Evolutionary conservation across 2,329 filamentous ascomycete genomes (phyloP), one percentile per base, ranked within the genome.

Genomic region (Diaporthe batatas): DNA sequence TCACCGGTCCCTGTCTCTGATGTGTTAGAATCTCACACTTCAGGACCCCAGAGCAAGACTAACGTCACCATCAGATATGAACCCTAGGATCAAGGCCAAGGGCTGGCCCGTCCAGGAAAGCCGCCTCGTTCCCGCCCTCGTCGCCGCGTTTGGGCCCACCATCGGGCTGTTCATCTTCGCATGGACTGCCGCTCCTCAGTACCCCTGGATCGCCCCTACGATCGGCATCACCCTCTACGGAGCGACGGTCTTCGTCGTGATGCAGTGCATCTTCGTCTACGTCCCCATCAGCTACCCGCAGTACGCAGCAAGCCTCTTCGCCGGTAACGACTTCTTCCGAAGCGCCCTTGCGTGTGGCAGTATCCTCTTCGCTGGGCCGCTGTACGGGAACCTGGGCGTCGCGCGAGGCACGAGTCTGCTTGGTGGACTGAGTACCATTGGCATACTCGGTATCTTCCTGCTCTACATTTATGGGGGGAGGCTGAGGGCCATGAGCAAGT

Each of bases 221-320:
- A 85, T 90, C n/a, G 89, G 88, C 74, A 89, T 90, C 78, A 85
- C 83, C 51, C 81, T 90, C 68, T 90, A 89, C 79, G 85, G 83
- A 49, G 84, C 82, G 14, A 82, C 81, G 3, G 86, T 86, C 42
- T 90, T 90, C 76, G 77, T 90, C 72, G 82, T 91, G 70, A 86
- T 90, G 82, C 88, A 90, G 79, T 89, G 86, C 80, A 86, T 91
- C 79, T 91, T 90, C 77, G 83, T 90, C 75, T 91, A 91, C 80
- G 85, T 91, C 21, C 87, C 88, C 0, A 81, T 90, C 25, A 84
- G 82, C 68, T 90, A 90, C 76, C 88, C 88, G 6, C 81, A 83
- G 75, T 90, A 90, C 77, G 88, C 89, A 0, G 89, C 90, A 49
- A 87, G 84, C 64, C 81, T 91, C 29, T 91, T 91, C 77, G 89